Percentiles rank a stretch among this genome's conserved stretches.
phyloP scores from a whole-genome alignment of 108 stramenopile species.

The Cyclotella sp. region DNA sequence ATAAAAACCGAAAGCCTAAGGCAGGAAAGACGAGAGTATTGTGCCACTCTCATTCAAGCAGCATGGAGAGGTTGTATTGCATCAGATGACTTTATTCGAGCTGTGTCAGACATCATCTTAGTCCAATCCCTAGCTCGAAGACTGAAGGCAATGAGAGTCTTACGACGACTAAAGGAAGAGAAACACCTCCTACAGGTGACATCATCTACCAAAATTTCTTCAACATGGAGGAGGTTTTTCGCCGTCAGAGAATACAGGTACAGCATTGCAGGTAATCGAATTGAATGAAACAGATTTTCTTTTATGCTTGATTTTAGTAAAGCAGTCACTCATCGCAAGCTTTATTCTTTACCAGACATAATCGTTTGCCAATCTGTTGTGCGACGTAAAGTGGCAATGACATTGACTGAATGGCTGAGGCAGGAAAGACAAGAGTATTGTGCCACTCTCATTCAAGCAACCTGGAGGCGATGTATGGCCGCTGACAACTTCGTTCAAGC shows the following conservation, averaged over 20 bases:
- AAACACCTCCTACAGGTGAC: not conserved
- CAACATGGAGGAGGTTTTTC: not conserved
- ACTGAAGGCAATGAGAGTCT: not conserved
- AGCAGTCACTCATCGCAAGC: too few relatives aligned
- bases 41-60: conserved; percentile 2
- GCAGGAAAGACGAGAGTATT: not conserved
- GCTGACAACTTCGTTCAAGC: not conserved
- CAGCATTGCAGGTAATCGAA: not conserved
- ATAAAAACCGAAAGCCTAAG: not conserved
- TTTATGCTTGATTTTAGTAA: too few relatives aligned
- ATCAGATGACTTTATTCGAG: not conserved
- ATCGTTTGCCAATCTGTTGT: not conserved
- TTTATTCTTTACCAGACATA: too few relatives aligned
- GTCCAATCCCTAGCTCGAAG: not conserved
- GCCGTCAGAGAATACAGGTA: not conserved
- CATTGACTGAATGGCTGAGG: not conserved
- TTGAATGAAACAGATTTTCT: too few relatives aligned
- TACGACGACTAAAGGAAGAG: not conserved
- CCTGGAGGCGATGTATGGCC: not conserved
- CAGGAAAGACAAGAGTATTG: not conserved
- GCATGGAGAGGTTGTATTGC: not conserved
- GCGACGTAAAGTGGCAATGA: not conserved
- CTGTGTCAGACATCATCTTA: not conserved
- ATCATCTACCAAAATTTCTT: not conserved
- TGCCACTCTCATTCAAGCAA: not conserved